Base-by-base conservation (phyloP, 2,329 filamentous ascomycete genomes). In the Nannizziopsis arthrosporioides region DNA sequence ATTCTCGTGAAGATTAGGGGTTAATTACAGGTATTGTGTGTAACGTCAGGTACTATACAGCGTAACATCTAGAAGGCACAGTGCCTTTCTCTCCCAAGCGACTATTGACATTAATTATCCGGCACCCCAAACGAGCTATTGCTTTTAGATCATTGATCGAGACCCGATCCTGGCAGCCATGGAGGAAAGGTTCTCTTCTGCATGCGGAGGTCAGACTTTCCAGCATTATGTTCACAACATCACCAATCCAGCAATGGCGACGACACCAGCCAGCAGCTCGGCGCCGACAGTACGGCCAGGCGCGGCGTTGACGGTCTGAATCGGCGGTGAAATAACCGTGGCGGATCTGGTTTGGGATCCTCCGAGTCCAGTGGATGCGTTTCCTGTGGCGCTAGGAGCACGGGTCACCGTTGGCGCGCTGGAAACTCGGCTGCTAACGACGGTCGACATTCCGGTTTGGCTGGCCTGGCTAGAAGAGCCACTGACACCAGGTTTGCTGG, bases 361-460 rank as follows among this genome's bases (percentile, higher is more conserved):
- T 27, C 22, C 22, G 7, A 27, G 22, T 7, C 22, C 22, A 27
- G 22, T 27, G 18, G 38, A 42, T 17, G 17, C 27, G 36, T 22
- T 17, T 18, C 36, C 31, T 3, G 44, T 36, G 45, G 12, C 22
- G 7, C 22, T 42, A 6, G 45, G 37, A 1, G 39, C 38, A 17
- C 38, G 14, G 3, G 45, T 47, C 38, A 47, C 45, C 4, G 38
- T 30, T 17, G 45, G 45, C 1, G 45, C 41, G 30, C 30, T 42
- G 38, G 30, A 40, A 15, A 7, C 15, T 31, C 31, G 32, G 22
- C 44, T n/a, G 14, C 35, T 15, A 4, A 34, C 44, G 3, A 40
- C n/a, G 10, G 44, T 40, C 9, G 44, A 12, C 36, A 32, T 19
- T 40, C 44, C 44, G 22, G 35, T 15, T 8, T 17, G n/a, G n/a